Base-by-base conservation (phyloP, 2,329 filamentous ascomycete genomes). In the Colletotrichum zoysiae region DNA sequence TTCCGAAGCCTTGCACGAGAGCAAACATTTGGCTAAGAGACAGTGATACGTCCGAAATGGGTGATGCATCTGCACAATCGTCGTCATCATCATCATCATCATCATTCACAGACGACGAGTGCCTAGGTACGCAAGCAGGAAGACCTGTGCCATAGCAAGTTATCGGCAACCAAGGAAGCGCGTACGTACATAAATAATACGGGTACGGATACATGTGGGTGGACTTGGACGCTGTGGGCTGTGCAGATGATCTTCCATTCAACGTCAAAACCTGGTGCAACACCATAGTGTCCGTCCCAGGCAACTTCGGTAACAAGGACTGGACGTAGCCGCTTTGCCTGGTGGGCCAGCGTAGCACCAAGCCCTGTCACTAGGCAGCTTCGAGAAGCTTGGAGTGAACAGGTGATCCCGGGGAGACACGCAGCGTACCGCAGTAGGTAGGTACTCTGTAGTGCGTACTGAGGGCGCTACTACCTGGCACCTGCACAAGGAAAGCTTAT, bases 381-480 rank as follows among this genome's bases (percentile, higher is more conserved):
- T 71, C 70, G 48, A 65, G 70, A 72, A 72, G 70, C 59, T 65
- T 46, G 60, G n/a, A 30, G 65, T 60, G 69, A 65, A 48, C 55
- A 72, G 48, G 58, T 65, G 55, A 70, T 56, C 66, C 65, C 35
- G 50, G 48, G 42, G 48, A 35, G 53, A 18, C 50, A 23, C 16
- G 16, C 16, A 35, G 51, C 35, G 30, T 46, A 46, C 6, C 40
- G 11, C 35, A 38, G 8, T n/a, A n/a, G n/a, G n/a, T n/a, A n/a
- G n/a, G n/a, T 44, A 44, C 16, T 44, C 42, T 23, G 38, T 11
- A 40, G 30, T 11, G 38, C 9, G 33, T 38, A n/a, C 23, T 30
- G 51, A 71, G 44, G 44, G 51, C 12, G 42, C 23, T 70, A 56
- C 30, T 30, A 30, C 30, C 30, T 30, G 30, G 30, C 30, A 30